Evolutionary conservation across 352 stramenopile species (phyloP).

Genomic region (Globisporangium barbulae): DNA sequence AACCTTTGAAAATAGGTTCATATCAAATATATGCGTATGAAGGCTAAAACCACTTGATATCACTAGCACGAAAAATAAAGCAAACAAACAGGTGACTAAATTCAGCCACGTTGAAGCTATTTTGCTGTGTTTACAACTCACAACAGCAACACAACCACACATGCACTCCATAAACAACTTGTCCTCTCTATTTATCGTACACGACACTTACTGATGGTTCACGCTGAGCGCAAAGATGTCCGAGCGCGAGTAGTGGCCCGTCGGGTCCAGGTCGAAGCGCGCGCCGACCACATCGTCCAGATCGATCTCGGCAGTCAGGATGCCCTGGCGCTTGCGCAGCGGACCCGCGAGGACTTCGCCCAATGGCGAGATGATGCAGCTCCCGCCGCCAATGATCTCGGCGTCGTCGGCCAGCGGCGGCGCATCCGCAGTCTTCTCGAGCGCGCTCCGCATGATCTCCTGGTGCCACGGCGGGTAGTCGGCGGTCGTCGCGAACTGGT

Average conservation of each 20-base stretch:
- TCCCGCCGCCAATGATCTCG: slow-evolving; percentile 25
- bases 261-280: slow-evolving; percentile 23
- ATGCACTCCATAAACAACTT: not conserved
- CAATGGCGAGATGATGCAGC: slow-evolving; percentile 27
- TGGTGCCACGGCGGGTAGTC: slow-evolving; percentile 24
- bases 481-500: slow-evolving; percentile 23
- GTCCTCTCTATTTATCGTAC: not conserved
- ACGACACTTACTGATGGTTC: not conserved
- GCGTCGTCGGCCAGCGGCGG: slow-evolving; percentile 12
- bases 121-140: no score
- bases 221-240: slow-evolving; percentile 21
- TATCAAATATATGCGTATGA: no score
- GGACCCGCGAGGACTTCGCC: slow-evolving; percentile 23
- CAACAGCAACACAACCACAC: no score
- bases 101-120: no score
- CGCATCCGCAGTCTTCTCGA: not conserved
- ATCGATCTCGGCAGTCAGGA: slow-evolving; percentile 24
- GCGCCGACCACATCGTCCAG: slow-evolving; percentile 20
- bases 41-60: no score
- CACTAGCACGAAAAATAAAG: no score
- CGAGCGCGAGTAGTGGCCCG: slow-evolving; percentile 22
- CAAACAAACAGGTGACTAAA: no score
- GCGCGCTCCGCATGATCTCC: slow-evolving; percentile 8
- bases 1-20: no score
- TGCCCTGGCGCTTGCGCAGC: slow-evolving; percentile 17